These are phyloP conservation scores for Penicillium sp. DNA, from an alignment of 2,329 filamentous ascomycete genomes.

Conservation along the genomic window DNA sequence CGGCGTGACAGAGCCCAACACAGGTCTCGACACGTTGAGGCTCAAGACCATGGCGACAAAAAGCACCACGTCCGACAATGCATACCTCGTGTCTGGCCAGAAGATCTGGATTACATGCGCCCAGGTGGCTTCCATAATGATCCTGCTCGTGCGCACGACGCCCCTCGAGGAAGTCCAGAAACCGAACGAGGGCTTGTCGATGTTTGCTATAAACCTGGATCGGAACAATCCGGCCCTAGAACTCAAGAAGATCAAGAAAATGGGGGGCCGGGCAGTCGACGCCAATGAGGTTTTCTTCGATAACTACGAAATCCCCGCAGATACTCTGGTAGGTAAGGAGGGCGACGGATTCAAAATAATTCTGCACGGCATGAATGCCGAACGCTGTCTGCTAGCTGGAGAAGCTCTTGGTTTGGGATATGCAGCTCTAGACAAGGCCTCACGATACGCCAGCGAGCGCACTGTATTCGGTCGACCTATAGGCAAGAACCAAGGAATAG, in stretches of 20 bases:
- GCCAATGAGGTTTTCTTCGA: constrained; percentile 89
- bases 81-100: constrained; percentile 68
- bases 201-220: constrained; percentile 79
- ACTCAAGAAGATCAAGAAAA: constrained; percentile 72
- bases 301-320: constrained; percentile 63
- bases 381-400: constrained; percentile 70
- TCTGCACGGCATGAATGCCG: constrained; percentile 75
- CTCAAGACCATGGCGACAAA: constrained; percentile 62
- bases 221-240: constrained; percentile 57
- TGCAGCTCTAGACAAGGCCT: constrained; percentile 60
- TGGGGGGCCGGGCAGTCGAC: constrained; percentile 78
- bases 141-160: constrained; percentile 73
- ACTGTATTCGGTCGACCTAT: constrained; percentile 58
- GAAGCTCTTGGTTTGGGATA: constrained; percentile 79
- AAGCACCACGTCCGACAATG: constrained; percentile 44
- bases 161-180: constrained; percentile 63
- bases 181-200: constrained; percentile 68
- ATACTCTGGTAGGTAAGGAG: constrained; percentile 66
- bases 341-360: constrained; percentile 75
- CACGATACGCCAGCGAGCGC: constrained; percentile 61
- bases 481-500: constrained; percentile 57
- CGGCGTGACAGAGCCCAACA: constrained; percentile 79
- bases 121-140: constrained; percentile 78
- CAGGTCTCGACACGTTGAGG: constrained; percentile 72
- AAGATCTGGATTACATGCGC: constrained; percentile 90